Base-by-base conservation (phyloP, 2,329 filamentous ascomycete species). In the Microdochium trichocladiopsis region DNA sequence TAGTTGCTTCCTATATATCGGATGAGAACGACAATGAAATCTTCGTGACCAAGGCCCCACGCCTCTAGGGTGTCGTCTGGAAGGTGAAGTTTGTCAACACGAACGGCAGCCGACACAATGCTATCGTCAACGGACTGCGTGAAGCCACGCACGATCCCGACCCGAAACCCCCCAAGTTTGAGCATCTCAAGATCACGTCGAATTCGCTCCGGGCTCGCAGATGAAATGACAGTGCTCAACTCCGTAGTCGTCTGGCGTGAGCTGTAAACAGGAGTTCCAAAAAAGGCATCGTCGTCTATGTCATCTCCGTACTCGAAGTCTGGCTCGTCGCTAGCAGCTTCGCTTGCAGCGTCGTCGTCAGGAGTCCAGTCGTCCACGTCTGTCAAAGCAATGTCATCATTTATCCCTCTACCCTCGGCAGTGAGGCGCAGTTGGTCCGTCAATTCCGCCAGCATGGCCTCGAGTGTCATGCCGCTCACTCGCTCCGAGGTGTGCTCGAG, bases 1-100 rank as follows among this genome's bases (percentile, higher is more conserved):
- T 95, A 95, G 0, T 72, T 75, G n/a, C 68, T 25, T 22, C n/a
- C 66, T 0, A 75, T 69, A 57, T 87, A 87, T 33, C 79, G 78
- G 45, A 94, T 77, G 22, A 96, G 72, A 4, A 95, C 73, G 4
- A 93, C 79, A 37, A 95, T 66, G 61, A 93, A 92, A 31, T 91
- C 85, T 0, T 74, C 68, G 0, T 75, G 69, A 14, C 79, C 69
- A 11, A 96, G 66, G 54, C 86, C 78, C 91, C 91, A 96, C 1
- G 90, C 88, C 61, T 86, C 77, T 67, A 90, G 79, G 1, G 83
- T 84, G 61, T 92, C 88, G 36, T 86, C 77, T 0, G 88, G 86
- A 12, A 96, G 80, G 1, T 80, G 83, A 1, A 96, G 78, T 59
- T 87, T 87, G 3, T 77, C 72, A 25, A 88, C 79, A 3, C 82